These are phyloP conservation scores for Brachypodium distachyon DNA, from an alignment of 202 grass and related monocot species.

Conservation along the genomic window DNA sequence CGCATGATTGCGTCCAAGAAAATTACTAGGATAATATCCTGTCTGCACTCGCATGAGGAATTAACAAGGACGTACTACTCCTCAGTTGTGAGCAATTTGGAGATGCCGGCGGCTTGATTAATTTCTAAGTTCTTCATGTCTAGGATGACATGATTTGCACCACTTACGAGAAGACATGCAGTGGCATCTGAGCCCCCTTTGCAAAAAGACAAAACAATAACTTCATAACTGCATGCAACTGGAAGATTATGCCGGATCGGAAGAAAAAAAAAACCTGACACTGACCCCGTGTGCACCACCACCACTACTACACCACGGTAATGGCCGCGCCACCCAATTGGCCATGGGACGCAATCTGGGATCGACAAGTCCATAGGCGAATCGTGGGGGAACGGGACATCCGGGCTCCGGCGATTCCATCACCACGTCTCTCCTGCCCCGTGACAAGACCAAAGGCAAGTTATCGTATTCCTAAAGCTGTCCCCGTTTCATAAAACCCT, in stretches of 20 bases:
- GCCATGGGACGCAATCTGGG: background rate
- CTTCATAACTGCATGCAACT: background rate
- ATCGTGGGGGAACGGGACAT: slow-evolving; percentile 5
- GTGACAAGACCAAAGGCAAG: slow-evolving; percentile 32
- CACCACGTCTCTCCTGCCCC: slow-evolving; percentile 2
- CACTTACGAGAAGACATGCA: background rate
- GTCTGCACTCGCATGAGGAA: background rate
- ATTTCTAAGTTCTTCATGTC: background rate
- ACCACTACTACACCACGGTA: too few relatives aligned
- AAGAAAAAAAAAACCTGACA: background rate
- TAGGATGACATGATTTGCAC: background rate
- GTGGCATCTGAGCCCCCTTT: background rate
- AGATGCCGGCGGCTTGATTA: background rate
- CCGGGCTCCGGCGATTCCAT: slow-evolving; percentile 17
- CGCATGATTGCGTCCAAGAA: background rate
- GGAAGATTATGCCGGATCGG: background rate
- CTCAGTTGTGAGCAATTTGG: background rate
- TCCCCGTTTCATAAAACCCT: background rate
- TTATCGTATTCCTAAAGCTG: background rate
- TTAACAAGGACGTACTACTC: background rate
- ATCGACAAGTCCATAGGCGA: slow-evolving; percentile 30
- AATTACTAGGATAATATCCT: background rate
- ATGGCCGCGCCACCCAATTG: slow-evolving; percentile 24
- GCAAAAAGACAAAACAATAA: background rate
- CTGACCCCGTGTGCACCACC: background rate